Evolutionary conservation across 768 basidiomycete species (phyloP).

Genomic region (Xerocomus spinulosus): DNA sequence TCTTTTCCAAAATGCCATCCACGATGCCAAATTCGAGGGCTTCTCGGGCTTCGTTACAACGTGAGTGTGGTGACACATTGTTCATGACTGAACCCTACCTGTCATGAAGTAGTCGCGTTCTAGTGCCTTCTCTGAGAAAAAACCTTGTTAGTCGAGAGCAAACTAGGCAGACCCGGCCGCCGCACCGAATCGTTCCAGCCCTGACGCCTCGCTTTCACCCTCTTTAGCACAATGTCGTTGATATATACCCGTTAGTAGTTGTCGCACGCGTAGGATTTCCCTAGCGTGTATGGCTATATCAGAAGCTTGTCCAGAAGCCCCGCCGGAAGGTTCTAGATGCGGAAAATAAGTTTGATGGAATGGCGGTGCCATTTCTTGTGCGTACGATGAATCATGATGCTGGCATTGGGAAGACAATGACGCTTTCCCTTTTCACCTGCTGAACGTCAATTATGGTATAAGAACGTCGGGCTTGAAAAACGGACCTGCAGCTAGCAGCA

Average conservation of each 20-base stretch:
- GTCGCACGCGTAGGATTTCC: slow-evolving; percentile 88
- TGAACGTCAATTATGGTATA: slow-evolving; percentile 10
- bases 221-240: slow-evolving; percentile 74
- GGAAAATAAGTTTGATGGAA: slow-evolving; percentile 8
- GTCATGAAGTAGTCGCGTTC: slow-evolving; percentile 98
- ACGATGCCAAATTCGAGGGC: slow-evolving; percentile 90
- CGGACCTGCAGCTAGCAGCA: slow-evolving; percentile 79
- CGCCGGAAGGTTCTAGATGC: slow-evolving; percentile 85
- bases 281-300: slow-evolving; percentile 98
- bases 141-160: slow-evolving; percentile 14
- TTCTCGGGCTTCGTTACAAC: slow-evolving; percentile 60
- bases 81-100: slow-evolving; percentile 39
- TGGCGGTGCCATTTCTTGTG: slow-evolving; percentile 1
- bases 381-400: slow-evolving; percentile 98
- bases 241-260: slow-evolving; percentile 82
- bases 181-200: slow-evolving; percentile 75
- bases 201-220: slow-evolving; percentile 60
- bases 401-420: slow-evolving; percentile 88
- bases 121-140: slow-evolving; percentile 67
- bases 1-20: slow-evolving; percentile 82
- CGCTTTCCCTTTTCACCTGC: slow-evolving; percentile 82
- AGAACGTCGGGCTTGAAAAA: slow-evolving; percentile 7
- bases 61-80: slow-evolving; percentile 20
- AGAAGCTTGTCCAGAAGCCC: slow-evolving; percentile 90
- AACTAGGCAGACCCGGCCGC: slow-evolving; percentile 21